Conservation (phyloP, 164 flowering plant species). For the Nelumbo lutea region DNA sequence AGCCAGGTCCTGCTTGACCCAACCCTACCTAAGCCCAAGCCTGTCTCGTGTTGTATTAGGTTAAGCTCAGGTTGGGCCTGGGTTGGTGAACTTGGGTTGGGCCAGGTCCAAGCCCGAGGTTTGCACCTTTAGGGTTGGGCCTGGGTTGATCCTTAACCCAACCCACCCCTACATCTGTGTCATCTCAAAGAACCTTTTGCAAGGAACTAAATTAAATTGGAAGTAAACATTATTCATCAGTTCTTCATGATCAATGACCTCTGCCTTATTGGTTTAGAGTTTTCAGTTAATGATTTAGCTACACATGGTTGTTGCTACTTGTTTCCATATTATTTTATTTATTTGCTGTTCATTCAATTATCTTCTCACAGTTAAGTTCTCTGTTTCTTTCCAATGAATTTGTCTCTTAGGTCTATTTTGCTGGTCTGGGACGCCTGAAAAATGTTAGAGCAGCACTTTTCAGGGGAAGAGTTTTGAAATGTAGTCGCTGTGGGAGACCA, state of each 20-base stretch:
- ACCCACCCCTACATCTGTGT: no score
- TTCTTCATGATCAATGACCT: not conserved
- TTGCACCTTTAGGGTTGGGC: no score
- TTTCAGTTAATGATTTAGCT: not conserved
- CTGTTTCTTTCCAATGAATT: not conserved
- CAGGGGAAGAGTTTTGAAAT: slow-evolving; percentile 88
- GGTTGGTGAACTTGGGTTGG: no score
- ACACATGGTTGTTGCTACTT: not conserved
- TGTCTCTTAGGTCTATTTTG: slow-evolving; percentile 87
- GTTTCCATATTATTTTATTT: not conserved
- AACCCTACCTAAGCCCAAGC: no score
- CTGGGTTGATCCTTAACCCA: no score
- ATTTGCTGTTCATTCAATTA: not conserved
- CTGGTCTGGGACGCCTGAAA: slow-evolving; percentile 89
- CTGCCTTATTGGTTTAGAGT: not conserved
- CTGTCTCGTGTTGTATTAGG: no score
- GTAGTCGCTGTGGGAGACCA: slow-evolving; percentile 92
- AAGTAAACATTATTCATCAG: not conserved
- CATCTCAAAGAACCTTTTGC: not conserved
- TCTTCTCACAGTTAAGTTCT: not conserved
- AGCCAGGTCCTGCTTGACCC: no score
- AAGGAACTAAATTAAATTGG: not conserved
- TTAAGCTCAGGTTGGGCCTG: no score
- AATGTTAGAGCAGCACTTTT: slow-evolving; percentile 91
- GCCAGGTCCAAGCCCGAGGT: no score